Percentiles rank a stretch among this genome's conserved stretches.
phyloP scores from a whole-genome alignment of 495 filamentous ascomycete species.

The Staphylotrichum longicolle region DNA sequence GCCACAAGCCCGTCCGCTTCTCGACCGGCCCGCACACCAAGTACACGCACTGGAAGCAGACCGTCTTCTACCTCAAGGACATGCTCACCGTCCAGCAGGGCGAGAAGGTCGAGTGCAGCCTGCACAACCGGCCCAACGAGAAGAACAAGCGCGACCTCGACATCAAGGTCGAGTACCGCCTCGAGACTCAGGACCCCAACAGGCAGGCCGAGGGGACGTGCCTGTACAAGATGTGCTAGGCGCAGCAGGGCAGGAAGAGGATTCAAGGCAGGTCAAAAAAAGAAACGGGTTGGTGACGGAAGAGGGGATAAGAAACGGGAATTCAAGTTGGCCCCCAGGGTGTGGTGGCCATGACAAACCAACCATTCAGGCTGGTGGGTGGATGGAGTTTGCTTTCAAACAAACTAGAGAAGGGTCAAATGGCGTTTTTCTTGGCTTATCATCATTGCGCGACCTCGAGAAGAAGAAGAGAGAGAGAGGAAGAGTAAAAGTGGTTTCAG shows the following conservation, averaged over 20 bases:
- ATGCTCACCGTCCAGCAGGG: conserved; percentile 78
- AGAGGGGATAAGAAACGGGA: too few relatives aligned
- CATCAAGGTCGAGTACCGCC: conserved; percentile 78
- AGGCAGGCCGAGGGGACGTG: conserved; percentile 67
- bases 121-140: conserved; percentile 84
- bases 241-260: not conserved
- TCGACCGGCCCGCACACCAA: conserved; percentile 86
- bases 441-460: not conserved
- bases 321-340: too few relatives aligned
- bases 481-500: too few relatives aligned
- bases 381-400: conserved; percentile 2
- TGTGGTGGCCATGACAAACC: too few relatives aligned
- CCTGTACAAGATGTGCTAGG: conserved; percentile 83
- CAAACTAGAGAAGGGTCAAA: conserved; percentile 16
- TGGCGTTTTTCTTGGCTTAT: conserved; percentile 17
- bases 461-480: not conserved
- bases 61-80: conserved; percentile 83
- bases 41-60: conserved; percentile 96
- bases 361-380: too few relatives aligned
- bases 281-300: too few relatives aligned
- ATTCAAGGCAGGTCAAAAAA: too few relatives aligned
- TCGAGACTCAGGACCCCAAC: conserved; percentile 69
- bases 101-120: conserved; percentile 66
- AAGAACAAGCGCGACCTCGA: conserved; percentile 95
- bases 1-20: conserved; percentile 82